Evolutionary conservation across 2,329 filamentous ascomycete genomes (phyloP).

Genomic region (Phialophora verrucosa): DNA sequence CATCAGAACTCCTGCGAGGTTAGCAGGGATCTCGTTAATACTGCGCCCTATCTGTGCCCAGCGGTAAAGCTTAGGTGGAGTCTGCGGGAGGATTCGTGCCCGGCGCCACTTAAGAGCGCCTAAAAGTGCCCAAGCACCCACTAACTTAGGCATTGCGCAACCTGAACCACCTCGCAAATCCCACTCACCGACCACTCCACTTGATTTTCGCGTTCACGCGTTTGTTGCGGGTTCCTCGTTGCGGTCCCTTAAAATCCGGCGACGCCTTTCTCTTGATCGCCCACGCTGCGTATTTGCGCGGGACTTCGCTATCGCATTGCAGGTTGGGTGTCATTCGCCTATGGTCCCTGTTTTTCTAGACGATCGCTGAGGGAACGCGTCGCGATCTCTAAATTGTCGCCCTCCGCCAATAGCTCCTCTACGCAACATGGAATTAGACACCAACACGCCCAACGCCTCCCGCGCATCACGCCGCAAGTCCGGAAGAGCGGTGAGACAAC

Average conservation of each 20-base stretch:
- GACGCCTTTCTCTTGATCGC: background rate
- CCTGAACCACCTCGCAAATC: background rate
- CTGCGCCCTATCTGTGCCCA: background rate
- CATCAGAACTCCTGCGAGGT: no score
- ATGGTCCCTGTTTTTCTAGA: background rate
- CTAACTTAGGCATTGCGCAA: conserved; percentile 1
- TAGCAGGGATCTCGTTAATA: background rate
- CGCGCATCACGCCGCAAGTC: conserved; percentile 49
- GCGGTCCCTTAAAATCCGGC: conserved; percentile 1
- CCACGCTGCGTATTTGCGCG: background rate
- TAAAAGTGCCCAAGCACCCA: background rate
- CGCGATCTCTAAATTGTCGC: background rate
- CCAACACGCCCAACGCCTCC: conserved; percentile 33
- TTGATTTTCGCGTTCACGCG: conserved; percentile 27
- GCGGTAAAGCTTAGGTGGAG: background rate
- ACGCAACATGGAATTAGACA: conserved; percentile 28
- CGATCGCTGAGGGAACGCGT: background rate
- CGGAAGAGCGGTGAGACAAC: conserved; percentile 51
- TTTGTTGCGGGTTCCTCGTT: conserved; percentile 21
- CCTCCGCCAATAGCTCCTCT: background rate
- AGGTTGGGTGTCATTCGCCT: background rate
- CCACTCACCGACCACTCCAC: conserved; percentile 8
- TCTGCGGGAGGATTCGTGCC: background rate
- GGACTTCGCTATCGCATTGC: background rate
- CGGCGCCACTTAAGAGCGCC: background rate